A percentile compares a stretch with the other conserved stretches of the same genome.
Conservation (phyloP, 2,329 filamentous ascomycete genomes). For the Ophiostoma quercus region DNA sequence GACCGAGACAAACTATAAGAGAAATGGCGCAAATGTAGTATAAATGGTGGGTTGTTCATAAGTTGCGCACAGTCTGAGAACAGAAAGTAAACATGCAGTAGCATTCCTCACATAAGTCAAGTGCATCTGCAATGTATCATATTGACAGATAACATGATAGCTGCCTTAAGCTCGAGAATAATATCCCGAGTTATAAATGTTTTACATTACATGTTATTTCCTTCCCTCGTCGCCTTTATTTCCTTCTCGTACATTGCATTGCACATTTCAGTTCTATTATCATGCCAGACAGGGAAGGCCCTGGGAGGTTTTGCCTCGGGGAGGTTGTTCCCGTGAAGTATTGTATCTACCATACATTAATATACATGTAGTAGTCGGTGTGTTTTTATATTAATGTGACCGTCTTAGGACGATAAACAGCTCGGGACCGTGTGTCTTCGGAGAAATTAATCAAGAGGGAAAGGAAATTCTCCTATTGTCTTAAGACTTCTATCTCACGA, state of each 20-base stretch:
- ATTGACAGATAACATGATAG: background rate
- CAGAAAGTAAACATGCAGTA: background rate
- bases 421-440: background rate
- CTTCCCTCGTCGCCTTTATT: background rate
- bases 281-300: background rate
- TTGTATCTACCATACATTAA: background rate
- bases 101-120: background rate
- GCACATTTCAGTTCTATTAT: background rate
- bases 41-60: background rate
- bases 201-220: background rate
- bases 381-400: background rate
- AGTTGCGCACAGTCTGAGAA: background rate
- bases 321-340: background rate
- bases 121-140: background rate
- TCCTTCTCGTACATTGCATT: background rate
- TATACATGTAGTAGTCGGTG: background rate
- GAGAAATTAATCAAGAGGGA: background rate
- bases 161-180: background rate
- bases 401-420: background rate
- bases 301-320: background rate
- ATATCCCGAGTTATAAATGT: too few relatives aligned
- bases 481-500: background rate
- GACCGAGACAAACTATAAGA: background rate
- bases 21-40: background rate
- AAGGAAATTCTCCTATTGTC: background rate